Evolutionary conservation across 1,284 basidiomycete species (phyloP).

Genomic region (Apiotrichum gracile): DNA sequence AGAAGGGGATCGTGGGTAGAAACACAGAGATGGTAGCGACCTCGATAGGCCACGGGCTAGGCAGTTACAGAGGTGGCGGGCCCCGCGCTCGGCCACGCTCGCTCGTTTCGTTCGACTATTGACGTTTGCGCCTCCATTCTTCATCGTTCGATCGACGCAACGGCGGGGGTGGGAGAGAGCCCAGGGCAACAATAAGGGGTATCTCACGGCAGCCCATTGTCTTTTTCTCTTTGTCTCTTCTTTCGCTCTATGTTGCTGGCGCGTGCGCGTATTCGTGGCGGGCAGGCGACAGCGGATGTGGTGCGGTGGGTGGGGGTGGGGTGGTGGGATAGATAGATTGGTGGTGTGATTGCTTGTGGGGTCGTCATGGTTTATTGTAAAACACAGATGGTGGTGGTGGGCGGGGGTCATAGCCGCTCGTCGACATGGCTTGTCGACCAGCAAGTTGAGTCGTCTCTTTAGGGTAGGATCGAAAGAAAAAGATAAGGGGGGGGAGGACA

Average conservation of each 20-base stretch:
- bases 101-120: background rate
- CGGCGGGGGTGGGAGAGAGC: background rate
- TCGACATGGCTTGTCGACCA: slow-evolving; percentile 3
- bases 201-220: background rate
- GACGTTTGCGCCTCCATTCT: too few relatives aligned
- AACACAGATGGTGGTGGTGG: background rate
- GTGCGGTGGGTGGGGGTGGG: background rate
- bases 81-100: background rate
- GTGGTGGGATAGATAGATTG: background rate
- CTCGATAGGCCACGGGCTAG: background rate
- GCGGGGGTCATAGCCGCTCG: background rate
- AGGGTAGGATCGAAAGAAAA: background rate
- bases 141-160: background rate
- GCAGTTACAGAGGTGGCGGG: slow-evolving; percentile 5
- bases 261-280: too few relatives aligned
- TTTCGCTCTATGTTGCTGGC: too few relatives aligned
- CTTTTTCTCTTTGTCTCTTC: background rate
- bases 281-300: background rate
- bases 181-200: background rate
- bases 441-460: background rate
- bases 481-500: background rate
- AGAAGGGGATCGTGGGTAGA: too few relatives aligned
- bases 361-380: background rate
- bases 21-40: background rate
- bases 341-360: background rate